Conservation (phyloP, 148 eudicot species). For the Fallopia convolvulus region DNA sequence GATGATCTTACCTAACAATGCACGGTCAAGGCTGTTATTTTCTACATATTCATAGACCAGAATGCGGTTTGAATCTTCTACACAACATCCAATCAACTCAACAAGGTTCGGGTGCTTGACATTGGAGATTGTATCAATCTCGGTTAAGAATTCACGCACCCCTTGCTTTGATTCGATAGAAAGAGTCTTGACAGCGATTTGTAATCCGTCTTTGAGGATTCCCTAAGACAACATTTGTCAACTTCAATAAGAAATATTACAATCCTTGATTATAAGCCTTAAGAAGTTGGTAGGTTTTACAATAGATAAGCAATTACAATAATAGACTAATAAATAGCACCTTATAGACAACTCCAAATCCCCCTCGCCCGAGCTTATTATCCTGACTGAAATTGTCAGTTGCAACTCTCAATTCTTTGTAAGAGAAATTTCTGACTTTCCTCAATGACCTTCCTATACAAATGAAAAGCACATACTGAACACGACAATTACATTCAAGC, state of each 20-base stretch:
- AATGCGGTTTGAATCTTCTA: slow-evolving; percentile 56
- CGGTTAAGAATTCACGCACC: slow-evolving; percentile 67
- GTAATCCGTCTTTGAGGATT: slow-evolving; percentile 45
- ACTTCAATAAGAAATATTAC: not conserved
- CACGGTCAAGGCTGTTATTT: slow-evolving; percentile 79
- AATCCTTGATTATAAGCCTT: not conserved
- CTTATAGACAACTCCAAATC: slow-evolving; percentile 88
- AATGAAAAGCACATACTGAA: not conserved
- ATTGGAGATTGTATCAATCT: slow-evolving; percentile 69
- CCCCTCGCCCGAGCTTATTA: slow-evolving; percentile 81
- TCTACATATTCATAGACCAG: slow-evolving; percentile 77
- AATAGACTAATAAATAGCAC: slow-evolving; percentile 14
- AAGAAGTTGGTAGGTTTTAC: not conserved
- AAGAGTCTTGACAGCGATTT: slow-evolving; percentile 81
- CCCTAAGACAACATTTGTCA: slow-evolving; percentile 41
- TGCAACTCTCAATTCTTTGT: slow-evolving; percentile 54
- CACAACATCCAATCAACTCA: slow-evolving; percentile 76
- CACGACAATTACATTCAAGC: no score
- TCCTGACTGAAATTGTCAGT: slow-evolving; percentile 48
- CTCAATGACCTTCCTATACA: slow-evolving; percentile 38
- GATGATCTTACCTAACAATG: slow-evolving; percentile 57
- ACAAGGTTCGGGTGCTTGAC: slow-evolving; percentile 80
- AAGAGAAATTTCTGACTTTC: slow-evolving; percentile 49
- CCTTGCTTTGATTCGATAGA: slow-evolving; percentile 91
- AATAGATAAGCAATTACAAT: not conserved